Conservation (phyloP, 352 stramenopile species). For the Globisporangium polare region DNA sequence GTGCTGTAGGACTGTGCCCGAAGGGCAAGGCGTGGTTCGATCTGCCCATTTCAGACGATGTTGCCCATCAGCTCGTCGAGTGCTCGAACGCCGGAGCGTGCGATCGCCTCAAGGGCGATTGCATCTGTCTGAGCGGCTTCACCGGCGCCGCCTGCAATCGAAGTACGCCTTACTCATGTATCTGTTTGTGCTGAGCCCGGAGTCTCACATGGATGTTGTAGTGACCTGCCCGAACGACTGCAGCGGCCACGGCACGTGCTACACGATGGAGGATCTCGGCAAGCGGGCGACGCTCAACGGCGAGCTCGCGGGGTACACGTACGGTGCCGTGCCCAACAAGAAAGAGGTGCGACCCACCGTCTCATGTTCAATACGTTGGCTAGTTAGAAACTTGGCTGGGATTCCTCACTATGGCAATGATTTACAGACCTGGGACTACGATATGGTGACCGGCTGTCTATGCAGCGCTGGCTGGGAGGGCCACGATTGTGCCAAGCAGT, state of each 20-base stretch:
- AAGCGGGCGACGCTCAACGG: constrained; percentile 45
- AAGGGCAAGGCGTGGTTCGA: constrained; percentile 75
- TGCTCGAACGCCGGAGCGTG: constrained; percentile 73
- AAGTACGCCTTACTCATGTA: constrained; percentile 22
- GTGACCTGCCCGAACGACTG: constrained; percentile 68
- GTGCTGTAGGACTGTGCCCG: constrained; percentile 31
- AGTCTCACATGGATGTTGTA: too few species aligned
- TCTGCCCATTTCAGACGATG: constrained; percentile 36
- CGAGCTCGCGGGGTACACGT: constrained; percentile 49
- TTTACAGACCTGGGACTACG: constrained; percentile 90
- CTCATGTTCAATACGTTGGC: too few species aligned
- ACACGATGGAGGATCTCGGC: constrained; percentile 77
- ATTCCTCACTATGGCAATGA: too few species aligned
- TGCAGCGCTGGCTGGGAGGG: constrained; percentile 87
- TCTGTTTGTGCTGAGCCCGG: too few species aligned
- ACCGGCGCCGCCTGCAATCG: constrained; percentile 72
- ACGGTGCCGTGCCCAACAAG: constrained; percentile 73
- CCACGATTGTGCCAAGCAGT: constrained; percentile 84
- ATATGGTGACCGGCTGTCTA: constrained; percentile 81
- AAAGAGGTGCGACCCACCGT: constrained; percentile 28
- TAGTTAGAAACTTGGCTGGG: too few species aligned
- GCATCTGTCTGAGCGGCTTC: constrained; percentile 55
- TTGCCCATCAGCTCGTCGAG: constrained; percentile 53
- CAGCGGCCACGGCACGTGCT: constrained; percentile 79
- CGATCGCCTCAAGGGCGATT: constrained; percentile 67